Percentiles rank a stretch among this genome's conserved stretches.
Evolutionary conservation across 2,329 filamentous ascomycete species (phyloP).

Genomic region (Aureobasidium sp.): DNA sequence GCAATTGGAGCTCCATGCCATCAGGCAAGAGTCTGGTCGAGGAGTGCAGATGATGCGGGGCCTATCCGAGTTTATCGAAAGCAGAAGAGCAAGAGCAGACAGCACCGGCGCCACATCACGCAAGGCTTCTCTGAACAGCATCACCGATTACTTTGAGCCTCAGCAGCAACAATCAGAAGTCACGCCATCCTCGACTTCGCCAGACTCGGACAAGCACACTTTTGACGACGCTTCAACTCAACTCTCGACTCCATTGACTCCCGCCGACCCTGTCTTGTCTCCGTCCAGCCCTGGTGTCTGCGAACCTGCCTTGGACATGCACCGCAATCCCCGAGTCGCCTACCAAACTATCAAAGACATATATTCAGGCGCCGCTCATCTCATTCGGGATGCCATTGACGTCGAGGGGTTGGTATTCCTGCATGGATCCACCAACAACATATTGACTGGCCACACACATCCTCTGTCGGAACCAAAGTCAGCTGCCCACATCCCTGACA

Average conservation of each 20-base stretch:
- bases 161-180: background rate
- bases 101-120: background rate
- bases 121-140: background rate
- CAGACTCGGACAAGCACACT: background rate
- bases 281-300: background rate
- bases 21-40: conserved; percentile 16
- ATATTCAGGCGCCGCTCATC: conserved; percentile 39
- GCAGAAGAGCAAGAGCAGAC: background rate
- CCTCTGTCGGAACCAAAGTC: background rate
- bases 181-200: background rate
- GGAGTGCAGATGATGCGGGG: conserved; percentile 19
- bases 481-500: background rate
- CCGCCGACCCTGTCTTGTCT: background rate
- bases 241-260: background rate
- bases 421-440: conserved; percentile 18
- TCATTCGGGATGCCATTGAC: conserved; percentile 38
- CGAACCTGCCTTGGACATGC: background rate
- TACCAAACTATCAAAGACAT: conserved; percentile 27
- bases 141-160: background rate
- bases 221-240: background rate
- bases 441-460: background rate
- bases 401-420: conserved; percentile 39
- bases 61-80: conserved; percentile 19
- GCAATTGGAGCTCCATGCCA: conserved; percentile 19
- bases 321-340: conserved; percentile 6